A percentile compares a stretch with the other conserved stretches of the same genome.
Conservation (phyloP, 441 rosid species). For the Jatropha podagrica region DNA sequence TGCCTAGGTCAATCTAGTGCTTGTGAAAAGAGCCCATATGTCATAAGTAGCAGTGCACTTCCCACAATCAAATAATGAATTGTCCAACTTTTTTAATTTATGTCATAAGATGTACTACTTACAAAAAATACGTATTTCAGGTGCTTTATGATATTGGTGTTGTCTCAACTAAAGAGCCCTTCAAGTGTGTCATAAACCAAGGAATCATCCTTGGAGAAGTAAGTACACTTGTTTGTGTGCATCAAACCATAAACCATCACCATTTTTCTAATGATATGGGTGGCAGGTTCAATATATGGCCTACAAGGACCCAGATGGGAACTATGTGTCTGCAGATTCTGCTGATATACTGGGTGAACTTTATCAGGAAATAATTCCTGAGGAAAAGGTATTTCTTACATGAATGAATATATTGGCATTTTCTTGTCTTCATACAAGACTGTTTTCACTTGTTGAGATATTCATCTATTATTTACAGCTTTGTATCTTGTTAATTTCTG, state of each 20-base stretch:
- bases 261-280: constrained; percentile 31
- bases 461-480: not conserved
- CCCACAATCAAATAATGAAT: constrained; percentile 5
- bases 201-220: constrained; percentile 99
- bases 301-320: constrained; percentile 69
- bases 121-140: constrained; percentile 36
- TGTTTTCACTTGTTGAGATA: not conserved
- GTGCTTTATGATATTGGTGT: constrained; percentile 91
- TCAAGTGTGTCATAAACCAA: constrained; percentile 96
- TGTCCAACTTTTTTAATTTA: constrained; percentile 9
- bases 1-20: not conserved
- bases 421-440: not conserved
- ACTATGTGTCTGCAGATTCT: constrained; percentile 66
- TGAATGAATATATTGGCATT: constrained; percentile 14
- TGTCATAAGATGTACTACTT: constrained; percentile 13
- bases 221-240: constrained; percentile 31
- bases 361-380: constrained; percentile 61
- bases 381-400: constrained; percentile 58
- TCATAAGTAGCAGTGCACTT: constrained; percentile 10
- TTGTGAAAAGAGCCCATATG: not conserved
- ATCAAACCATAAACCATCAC: constrained; percentile 4
- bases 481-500: constrained; percentile 16
- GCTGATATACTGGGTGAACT: constrained; percentile 41
- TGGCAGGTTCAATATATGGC: constrained; percentile 87
- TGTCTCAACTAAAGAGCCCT: constrained; percentile 93